These are phyloP conservation scores for Boletus rufocinnamomeus DNA, from an alignment of 768 basidiomycete genomes.

Conservation along the genomic window DNA sequence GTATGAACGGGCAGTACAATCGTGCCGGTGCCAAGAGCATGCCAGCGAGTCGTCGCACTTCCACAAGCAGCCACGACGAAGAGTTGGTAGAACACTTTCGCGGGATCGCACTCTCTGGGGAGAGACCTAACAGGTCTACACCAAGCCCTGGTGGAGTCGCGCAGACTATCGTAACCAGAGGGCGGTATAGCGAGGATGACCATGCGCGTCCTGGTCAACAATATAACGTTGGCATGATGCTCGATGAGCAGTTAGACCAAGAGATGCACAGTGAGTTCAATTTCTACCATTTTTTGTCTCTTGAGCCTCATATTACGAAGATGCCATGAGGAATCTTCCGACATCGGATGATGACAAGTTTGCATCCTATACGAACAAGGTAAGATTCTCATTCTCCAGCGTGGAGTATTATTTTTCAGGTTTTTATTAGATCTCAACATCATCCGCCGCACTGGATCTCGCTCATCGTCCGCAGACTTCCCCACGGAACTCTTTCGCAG, in stretches of 20 bases:
- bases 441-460: conserved; percentile 91
- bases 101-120: conserved; percentile 66
- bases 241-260: conserved; percentile 91
- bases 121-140: conserved; percentile 56
- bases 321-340: conserved; percentile 85
- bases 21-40: conserved; percentile 87
- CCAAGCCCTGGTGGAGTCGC: conserved; percentile 54
- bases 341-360: conserved; percentile 92
- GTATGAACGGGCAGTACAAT: conserved; percentile 54
- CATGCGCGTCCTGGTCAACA: conserved; percentile 58
- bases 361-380: conserved; percentile 64
- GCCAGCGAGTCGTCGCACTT: conserved; percentile 89
- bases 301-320: conserved; percentile 41
- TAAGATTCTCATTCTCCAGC: conserved; percentile 34
- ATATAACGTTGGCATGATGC: conserved; percentile 85
- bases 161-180: conserved; percentile 55
- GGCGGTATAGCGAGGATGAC: conserved; percentile 59
- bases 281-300: conserved; percentile 9
- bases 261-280: conserved; percentile 84
- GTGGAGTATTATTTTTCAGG: conserved; percentile 5
- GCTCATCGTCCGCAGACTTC: conserved; percentile 87
- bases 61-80: conserved; percentile 84
- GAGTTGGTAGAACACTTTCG: conserved; percentile 77
- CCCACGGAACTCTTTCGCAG: conserved; percentile 58
- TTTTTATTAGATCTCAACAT: conserved; percentile 64